These are phyloP conservation scores for Mycena chlorophos DNA, from an alignment of 768 basidiomycete genomes.

Conservation along the genomic window DNA sequence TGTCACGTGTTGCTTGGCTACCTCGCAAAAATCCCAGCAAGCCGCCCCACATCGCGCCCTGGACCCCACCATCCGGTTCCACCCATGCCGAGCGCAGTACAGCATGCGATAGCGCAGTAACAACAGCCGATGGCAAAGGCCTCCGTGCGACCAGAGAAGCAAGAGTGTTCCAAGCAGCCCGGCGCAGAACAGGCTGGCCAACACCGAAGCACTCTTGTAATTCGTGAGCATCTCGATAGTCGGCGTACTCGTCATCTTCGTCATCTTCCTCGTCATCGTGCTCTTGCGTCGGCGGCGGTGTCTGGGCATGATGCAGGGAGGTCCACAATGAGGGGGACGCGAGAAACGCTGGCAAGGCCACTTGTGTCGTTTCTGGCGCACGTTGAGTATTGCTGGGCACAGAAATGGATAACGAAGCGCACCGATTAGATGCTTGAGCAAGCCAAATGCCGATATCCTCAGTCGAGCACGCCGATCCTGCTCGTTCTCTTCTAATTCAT, in stretches of 20 bases:
- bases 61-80: conserved; percentile 72
- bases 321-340: conserved; percentile 62
- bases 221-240: background rate
- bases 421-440: conserved; percentile 65
- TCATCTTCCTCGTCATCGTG: background rate
- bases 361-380: conserved; percentile 19
- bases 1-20: too few relatives aligned
- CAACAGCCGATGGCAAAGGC: conserved; percentile 25
- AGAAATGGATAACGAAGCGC: conserved; percentile 25
- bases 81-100: conserved; percentile 66
- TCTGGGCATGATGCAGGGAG: conserved; percentile 45
- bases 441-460: conserved; percentile 67
- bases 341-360: conserved; percentile 32
- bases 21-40: conserved; percentile 72
- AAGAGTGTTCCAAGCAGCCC: conserved; percentile 51
- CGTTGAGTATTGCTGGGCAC: background rate
- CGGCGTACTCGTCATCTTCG: background rate
- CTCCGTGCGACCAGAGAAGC: conserved; percentile 20
- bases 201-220: conserved; percentile 37
- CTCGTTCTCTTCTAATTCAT: conserved; percentile 68
- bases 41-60: conserved; percentile 67
- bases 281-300: conserved; percentile 29
- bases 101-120: conserved; percentile 54
- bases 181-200: conserved; percentile 54
- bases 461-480: conserved; percentile 69